These are phyloP conservation scores for Agarophyton chilense DNA, from an alignment of 23 red algal genomes.

Conservation along the genomic window DNA sequence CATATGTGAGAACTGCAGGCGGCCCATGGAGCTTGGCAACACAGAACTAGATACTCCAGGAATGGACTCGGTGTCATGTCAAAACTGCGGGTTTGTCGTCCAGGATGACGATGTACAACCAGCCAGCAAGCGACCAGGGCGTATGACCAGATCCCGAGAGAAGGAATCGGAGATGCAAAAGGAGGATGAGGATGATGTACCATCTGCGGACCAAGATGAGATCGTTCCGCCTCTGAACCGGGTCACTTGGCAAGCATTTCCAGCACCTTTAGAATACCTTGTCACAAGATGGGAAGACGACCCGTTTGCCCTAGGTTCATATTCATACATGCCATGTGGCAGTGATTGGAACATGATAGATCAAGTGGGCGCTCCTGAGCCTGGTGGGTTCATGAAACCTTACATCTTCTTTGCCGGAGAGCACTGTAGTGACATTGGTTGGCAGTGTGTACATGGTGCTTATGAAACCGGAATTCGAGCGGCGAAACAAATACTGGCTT, in stretches of 20 bases:
- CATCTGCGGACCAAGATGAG: neutral
- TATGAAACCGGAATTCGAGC: constrained; percentile 75
- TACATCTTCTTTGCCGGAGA: constrained; percentile 77
- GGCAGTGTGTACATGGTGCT: constrained; percentile 84
- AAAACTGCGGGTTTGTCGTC: constrained; percentile 15
- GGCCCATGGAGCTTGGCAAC: neutral
- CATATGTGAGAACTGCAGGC: constrained; percentile 46
- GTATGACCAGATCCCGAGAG: constrained; percentile 4
- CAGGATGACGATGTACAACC: neutral
- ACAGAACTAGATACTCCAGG: neutral
- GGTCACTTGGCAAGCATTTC: constrained; percentile 42
- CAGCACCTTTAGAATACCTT: constrained; percentile 59
- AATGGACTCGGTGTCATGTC: neutral
- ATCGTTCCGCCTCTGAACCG: neutral
- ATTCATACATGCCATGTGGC: constrained; percentile 78
- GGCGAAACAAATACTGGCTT: constrained; percentile 36
- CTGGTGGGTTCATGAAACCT: constrained; percentile 53
- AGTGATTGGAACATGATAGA: constrained; percentile 74
- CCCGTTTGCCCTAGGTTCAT: constrained; percentile 75
- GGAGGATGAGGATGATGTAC: neutral
- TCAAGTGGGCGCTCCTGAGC: constrained; percentile 61
- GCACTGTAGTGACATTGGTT: constrained; percentile 58
- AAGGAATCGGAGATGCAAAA: neutral
- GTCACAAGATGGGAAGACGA: constrained; percentile 88
- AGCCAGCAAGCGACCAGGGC: neutral